Conservation (phyloP, 371 early-diverging fungal genomes). For the Actinomortierella wolfii region DNA sequence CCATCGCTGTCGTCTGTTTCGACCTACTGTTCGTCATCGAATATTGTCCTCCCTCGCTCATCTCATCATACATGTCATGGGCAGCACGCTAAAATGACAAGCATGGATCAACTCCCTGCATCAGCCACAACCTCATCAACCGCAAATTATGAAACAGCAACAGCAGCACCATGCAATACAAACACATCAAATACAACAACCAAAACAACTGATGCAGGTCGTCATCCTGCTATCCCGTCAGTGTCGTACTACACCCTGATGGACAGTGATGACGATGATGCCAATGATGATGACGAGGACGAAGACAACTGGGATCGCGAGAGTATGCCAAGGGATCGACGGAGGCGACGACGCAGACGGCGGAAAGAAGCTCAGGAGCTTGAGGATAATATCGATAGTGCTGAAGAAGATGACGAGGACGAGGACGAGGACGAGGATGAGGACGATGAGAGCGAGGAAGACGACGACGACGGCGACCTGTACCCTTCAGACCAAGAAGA, state of each 20-base stretch:
- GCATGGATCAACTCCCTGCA: neutral
- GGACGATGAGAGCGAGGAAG: neutral
- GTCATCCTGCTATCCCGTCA: constrained; percentile 7
- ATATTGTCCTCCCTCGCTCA: neutral
- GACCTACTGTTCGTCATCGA: neutral
- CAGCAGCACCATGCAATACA: neutral
- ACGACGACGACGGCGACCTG: constrained; percentile 4
- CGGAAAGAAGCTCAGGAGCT: constrained; percentile 2
- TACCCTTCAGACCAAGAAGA: too few species aligned
- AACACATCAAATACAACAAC: constrained; percentile 2
- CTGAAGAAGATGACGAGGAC: constrained; percentile 4
- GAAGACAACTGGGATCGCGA: constrained; percentile 7
- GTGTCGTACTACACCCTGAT: constrained; percentile 4
- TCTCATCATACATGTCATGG: neutral
- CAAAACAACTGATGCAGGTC: neutral
- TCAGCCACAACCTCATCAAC: neutral
- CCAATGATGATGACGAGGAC: too few species aligned
- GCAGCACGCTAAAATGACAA: neutral
- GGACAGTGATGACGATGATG: too few species aligned
- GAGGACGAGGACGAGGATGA: neutral
- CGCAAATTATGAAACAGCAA: too few species aligned
- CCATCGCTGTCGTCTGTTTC: neutral
- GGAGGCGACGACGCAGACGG: too few species aligned
- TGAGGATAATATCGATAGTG: constrained; percentile 6
- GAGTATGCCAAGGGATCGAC: too few species aligned